Evolutionary conservation across 1,284 basidiomycete genomes (phyloP), one percentile per base, ranked within the genome.

Genomic region (Papiliotrema laurentii): DNA sequence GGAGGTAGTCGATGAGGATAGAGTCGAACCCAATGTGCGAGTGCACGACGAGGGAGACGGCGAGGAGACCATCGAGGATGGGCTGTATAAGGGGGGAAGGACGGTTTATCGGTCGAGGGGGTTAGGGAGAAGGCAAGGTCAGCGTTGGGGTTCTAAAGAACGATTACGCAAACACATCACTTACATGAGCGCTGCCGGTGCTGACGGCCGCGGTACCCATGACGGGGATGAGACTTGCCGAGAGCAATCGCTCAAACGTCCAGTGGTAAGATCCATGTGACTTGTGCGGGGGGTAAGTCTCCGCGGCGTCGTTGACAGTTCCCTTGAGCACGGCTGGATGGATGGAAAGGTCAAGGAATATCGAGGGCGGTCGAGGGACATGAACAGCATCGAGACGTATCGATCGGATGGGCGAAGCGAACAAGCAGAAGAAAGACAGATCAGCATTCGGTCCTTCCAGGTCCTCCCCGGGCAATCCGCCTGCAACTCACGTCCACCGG

Each of bases 191-290:
- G 47, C 79, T 83, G 26, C 81, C 82, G 39, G 83, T 83, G 4
- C 84, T 77, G 22, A 81, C 85, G 56, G 87, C 87, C 0, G 89
- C 86, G 31, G 85, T 85, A 25, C 80, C 86, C 18, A 89, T 92
- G 63, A 96, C 75, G 24, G 96, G 96, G 18, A 98, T 81, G 56
- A 98, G 83, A 22, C 84, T 78, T 0, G 88, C 93, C 1, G 88
- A 86, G 49, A 97, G 81, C 18, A 91, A 79, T 47, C 94, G 86
- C 75, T 98, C 94, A 68, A 97, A 97, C 1, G 90, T 84, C 94
- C 94, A 98, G 80, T 97, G 94, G 75, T 97, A 86, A 2, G 90
- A 94, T 43, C 96, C 94, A 66, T 96, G 88, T 3, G 83, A 74
- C 68, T 82, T 84, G 54, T 81, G 86, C 7, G 90, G 82, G 22